Evolutionary conservation across 1,284 basidiomycete species (phyloP), one percentile per base, ranked within the genome.

Genomic region (Sporisorium graminicola): DNA sequence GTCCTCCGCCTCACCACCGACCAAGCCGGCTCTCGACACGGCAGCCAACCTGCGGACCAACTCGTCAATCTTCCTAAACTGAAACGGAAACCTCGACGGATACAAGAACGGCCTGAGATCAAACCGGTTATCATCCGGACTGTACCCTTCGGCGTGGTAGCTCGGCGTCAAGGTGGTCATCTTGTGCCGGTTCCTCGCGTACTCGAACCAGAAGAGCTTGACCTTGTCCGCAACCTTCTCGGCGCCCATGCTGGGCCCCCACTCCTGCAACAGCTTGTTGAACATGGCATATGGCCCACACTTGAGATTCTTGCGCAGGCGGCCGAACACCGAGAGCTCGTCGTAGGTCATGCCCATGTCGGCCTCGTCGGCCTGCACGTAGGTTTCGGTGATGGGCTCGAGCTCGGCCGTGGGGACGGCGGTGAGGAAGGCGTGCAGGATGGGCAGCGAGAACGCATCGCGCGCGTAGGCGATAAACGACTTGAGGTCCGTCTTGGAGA

Each of bases 81-180:
- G 97, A 91, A 94, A 98, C 0, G 93, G 92, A 88, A 98, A 99
- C 58, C 93, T 90, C 27, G 92, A 91, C 7, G 94, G 94, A 86
- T 98, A 99, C 57, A 99, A 88, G 90, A 99, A 99, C 0, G 95
- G 97, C 27, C 96, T 90, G 43, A 98, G 86, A 86, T 99, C 96
- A 83, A 96, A 99, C 76, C 96, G 89, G 85, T 99, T 98, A 86
- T 98, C 95, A 84, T 98, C 96, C 5, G 95, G 95, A 82, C 93
- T 94, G 87, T 98, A 98, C 10, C 60, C 79, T 60, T 84, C 95
- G 75, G 97, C 95, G 86, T 99, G 97, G 80, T 99, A 98, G 3
- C 93, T 90, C 1, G 96, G 97, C 1, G 97, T 99, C 71, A 99
- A 85, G 0, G 95, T 99, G 10, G 97, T 99, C 96, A 99, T 99